Conservation (phyloP, 176 grass and related monocot species). For the Ampelocalamus luodianensis region DNA sequence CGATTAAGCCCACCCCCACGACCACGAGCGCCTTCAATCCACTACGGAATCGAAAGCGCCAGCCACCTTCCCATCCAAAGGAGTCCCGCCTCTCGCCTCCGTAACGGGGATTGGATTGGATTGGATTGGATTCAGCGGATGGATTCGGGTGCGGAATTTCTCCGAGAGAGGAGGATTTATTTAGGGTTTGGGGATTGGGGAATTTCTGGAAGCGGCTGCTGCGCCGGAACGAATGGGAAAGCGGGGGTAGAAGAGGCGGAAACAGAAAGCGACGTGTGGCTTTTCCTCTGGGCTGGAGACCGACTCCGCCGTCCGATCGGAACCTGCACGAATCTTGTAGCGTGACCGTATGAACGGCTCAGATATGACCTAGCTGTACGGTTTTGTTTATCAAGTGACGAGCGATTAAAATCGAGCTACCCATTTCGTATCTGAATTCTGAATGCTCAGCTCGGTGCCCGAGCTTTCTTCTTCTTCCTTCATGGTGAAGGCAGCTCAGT, state of each 20-base stretch:
- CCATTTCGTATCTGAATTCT: neutral
- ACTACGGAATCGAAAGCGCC: slow-evolving; percentile 23
- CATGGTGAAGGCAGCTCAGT: neutral
- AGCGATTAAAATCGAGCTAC: neutral
- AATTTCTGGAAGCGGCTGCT: slow-evolving; percentile 44
- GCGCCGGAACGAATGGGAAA: slow-evolving; percentile 37
- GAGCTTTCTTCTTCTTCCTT: no score
- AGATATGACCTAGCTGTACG: neutral
- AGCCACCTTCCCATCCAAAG: slow-evolving; percentile 16
- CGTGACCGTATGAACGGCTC: neutral
- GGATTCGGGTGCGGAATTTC: neutral
- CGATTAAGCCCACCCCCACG: neutral
- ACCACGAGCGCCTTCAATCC: slow-evolving; percentile 1
- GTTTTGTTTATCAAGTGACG: neutral
- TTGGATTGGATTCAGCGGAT: neutral
- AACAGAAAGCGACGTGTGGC: slow-evolving; percentile 45
- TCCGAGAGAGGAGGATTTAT: slow-evolving; percentile 47
- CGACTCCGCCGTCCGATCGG: neutral
- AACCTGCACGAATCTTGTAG: slow-evolving; percentile 13
- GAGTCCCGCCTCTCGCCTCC: neutral
- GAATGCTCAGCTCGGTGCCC: neutral
- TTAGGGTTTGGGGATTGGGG: slow-evolving; percentile 55
- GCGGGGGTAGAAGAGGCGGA: neutral
- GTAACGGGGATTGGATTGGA: neutral
- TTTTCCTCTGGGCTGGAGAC: neutral